A percentile compares a stretch with the other conserved stretches of the same genome.
Evolutionary conservation across 768 basidiomycete genomes (phyloP).

Genomic region (Hortiboletus flavorubellus): DNA sequence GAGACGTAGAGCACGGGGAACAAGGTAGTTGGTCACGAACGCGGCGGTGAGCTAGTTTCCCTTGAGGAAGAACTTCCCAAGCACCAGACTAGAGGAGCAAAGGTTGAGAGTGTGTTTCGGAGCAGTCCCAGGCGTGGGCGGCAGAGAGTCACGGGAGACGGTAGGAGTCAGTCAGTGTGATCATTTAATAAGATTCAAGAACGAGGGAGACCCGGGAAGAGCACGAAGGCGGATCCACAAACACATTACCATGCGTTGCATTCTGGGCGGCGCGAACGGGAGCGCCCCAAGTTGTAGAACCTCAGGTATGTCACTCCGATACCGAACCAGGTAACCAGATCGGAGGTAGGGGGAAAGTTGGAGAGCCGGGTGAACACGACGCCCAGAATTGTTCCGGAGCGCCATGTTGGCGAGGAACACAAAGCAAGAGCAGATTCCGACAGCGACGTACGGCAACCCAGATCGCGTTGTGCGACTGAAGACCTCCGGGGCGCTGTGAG

Average conservation of each 20-base stretch:
- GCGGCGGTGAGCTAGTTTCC: slow-evolving; percentile 36
- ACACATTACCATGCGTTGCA: slow-evolving; percentile 43
- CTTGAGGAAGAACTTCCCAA: slow-evolving; percentile 42
- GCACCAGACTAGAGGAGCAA: slow-evolving; percentile 34
- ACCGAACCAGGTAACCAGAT: slow-evolving; percentile 43
- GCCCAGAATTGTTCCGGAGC: slow-evolving; percentile 32
- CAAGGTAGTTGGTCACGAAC: slow-evolving; percentile 43
- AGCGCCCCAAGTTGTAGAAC: slow-evolving; percentile 44
- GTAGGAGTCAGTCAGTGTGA: neutral
- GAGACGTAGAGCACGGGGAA: slow-evolving; percentile 47
- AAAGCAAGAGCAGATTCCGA: slow-evolving; percentile 29
- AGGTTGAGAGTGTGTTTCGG: neutral
- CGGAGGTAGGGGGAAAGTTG: slow-evolving; percentile 35
- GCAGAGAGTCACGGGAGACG: too few relatives aligned
- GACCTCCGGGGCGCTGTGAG: slow-evolving; percentile 50
- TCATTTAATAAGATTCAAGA: neutral
- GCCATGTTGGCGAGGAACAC: slow-evolving; percentile 42
- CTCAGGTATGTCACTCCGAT: slow-evolving; percentile 45
- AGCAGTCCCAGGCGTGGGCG: neutral
- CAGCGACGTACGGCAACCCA: slow-evolving; percentile 46
- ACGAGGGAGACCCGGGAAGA: slow-evolving; percentile 32
- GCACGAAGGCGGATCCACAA: slow-evolving; percentile 24
- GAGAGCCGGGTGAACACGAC: slow-evolving; percentile 43
- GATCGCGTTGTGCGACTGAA: slow-evolving; percentile 39
- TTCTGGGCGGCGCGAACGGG: slow-evolving; percentile 37